Conservation (phyloP, 371 early-diverging fungal species). For the Ordospora pajunii region DNA sequence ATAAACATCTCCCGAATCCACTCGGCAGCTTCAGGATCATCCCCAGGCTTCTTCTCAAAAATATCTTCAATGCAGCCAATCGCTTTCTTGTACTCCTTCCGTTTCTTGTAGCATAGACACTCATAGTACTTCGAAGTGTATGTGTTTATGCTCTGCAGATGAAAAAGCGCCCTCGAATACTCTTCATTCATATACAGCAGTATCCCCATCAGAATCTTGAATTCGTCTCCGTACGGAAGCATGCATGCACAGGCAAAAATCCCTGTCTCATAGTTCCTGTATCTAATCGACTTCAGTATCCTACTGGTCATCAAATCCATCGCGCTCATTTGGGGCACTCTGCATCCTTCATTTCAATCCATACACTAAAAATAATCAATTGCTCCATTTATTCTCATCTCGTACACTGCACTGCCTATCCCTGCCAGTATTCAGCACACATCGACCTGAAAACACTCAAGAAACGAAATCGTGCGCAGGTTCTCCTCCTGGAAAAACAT, state of each 20-base stretch:
- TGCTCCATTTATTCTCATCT: not conserved
- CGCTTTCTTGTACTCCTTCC: slow-evolving; percentile 52
- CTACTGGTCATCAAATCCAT: not conserved
- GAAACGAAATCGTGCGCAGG: slow-evolving; percentile 30
- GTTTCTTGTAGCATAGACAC: slow-evolving; percentile 49
- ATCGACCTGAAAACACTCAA: slow-evolving; percentile 29
- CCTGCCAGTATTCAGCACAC: not conserved
- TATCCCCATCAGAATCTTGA: slow-evolving; percentile 40
- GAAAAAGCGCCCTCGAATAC: slow-evolving; percentile 44
- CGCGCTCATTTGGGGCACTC: not conserved
- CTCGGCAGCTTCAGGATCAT: slow-evolving; percentile 12
- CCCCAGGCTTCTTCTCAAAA: slow-evolving; percentile 1
- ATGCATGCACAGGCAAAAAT: slow-evolving; percentile 21
- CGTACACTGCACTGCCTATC: not conserved
- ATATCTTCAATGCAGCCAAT: slow-evolving; percentile 20
- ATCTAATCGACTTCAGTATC: slow-evolving; percentile 30
- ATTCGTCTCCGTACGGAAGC: not conserved
- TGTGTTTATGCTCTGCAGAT: slow-evolving; percentile 32
- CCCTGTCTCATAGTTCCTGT: slow-evolving; percentile 42
- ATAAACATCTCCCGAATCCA: slow-evolving; percentile 39
- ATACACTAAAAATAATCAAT: not conserved
- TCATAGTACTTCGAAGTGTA: slow-evolving; percentile 55
- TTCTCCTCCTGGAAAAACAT: slow-evolving; percentile 35
- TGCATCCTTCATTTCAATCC: not conserved
- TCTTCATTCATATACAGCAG: slow-evolving; percentile 53